Percentiles rank a stretch among this genome's conserved stretches.
Conservation (phyloP, 495 filamentous ascomycete genomes). For the Acidomyces sp. region DNA sequence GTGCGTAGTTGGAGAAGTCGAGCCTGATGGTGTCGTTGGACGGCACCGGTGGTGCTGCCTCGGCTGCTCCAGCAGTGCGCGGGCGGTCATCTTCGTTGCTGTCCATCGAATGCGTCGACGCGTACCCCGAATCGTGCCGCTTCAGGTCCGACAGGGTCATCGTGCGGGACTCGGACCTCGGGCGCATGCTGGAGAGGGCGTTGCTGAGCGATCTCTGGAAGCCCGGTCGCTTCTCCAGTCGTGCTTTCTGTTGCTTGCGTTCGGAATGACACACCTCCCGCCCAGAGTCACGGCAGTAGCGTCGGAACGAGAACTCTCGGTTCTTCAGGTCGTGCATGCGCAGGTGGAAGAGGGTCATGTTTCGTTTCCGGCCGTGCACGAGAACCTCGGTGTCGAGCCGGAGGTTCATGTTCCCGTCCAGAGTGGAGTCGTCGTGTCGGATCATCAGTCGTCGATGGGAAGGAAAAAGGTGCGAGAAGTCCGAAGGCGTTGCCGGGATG, state of each 20-base stretch:
- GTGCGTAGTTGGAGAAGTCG: conserved; percentile 96
- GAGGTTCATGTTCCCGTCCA: conserved; percentile 96
- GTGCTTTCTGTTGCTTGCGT: conserved; percentile 50
- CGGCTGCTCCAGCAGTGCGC: conserved; percentile 4
- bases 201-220: conserved; percentile 49
- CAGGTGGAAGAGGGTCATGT: conserved; percentile 82
- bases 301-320: conserved; percentile 78
- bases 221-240: conserved; percentile 25
- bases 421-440: conserved; percentile 79
- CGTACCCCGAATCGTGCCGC: conserved; percentile 50
- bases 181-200: conserved; percentile 55
- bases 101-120: conserved; percentile 36
- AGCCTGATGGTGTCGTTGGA: conserved; percentile 67
- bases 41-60: conserved; percentile 25
- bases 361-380: conserved; percentile 43
- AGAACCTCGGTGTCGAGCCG: conserved; percentile 68
- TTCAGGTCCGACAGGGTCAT: conserved; percentile 33
- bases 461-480: conserved; percentile 81
- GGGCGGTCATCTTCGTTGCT: conserved; percentile 34
- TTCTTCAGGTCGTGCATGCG: conserved; percentile 86
- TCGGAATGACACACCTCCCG: conserved; percentile 84
- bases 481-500: conserved; percentile 61
- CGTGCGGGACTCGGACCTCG: conserved; percentile 42
- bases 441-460: conserved; percentile 68
- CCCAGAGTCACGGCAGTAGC: conserved; percentile 86